Percentiles rank a stretch among this genome's conserved stretches.
phyloP scores from a whole-genome alignment of 2,329 filamentous ascomycete species.

The Phyllosticta citriasiana region DNA sequence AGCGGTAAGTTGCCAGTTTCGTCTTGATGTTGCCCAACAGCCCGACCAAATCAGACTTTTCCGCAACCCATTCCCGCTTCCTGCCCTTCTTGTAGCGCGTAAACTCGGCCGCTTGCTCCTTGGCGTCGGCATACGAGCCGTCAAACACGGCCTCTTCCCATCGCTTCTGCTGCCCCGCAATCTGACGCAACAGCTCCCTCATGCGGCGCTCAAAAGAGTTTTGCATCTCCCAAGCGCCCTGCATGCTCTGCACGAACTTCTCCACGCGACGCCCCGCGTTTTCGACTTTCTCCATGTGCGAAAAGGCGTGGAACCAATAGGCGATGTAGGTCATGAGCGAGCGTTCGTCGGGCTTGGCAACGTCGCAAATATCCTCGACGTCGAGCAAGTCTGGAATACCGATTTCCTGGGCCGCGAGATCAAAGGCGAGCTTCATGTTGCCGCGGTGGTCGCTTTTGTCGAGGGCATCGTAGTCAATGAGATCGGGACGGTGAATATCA shows the following conservation, averaged over 20 bases:
- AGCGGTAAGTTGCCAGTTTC: slow-evolving; percentile 86
- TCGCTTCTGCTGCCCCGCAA: slow-evolving; percentile 59
- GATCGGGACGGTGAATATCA: slow-evolving; percentile 91
- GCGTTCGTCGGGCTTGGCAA: slow-evolving; percentile 88
- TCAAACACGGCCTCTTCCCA: slow-evolving; percentile 80
- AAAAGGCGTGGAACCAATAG: slow-evolving; percentile 99
- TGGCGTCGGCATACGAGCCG: slow-evolving; percentile 86
- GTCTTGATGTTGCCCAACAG: slow-evolving; percentile 97
- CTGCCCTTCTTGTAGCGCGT: slow-evolving; percentile 79
- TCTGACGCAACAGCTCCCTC: slow-evolving; percentile 66
- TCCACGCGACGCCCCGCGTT: slow-evolving; percentile 93
- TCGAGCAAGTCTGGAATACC: slow-evolving; percentile 92
- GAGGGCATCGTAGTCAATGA: slow-evolving; percentile 91
- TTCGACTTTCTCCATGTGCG: slow-evolving; percentile 96
- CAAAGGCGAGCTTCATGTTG: slow-evolving; percentile 97
- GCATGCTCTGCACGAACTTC: slow-evolving; percentile 98
- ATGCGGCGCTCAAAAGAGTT: slow-evolving; percentile 89
- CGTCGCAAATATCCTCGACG: slow-evolving; percentile 96
- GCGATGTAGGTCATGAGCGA: slow-evolving; percentile 99
- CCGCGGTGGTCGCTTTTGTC: slow-evolving; percentile 91
- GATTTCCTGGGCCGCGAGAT: slow-evolving; percentile 91
- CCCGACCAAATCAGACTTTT: slow-evolving; percentile 91
- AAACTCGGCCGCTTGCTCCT: slow-evolving; percentile 73
- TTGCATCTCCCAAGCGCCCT: slow-evolving; percentile 99
- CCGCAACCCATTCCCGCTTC: slow-evolving; percentile 93